phyloP scores from a whole-genome alignment of 192 early-diverging fungal species.

The Gamsiella multidivaricata region DNA sequence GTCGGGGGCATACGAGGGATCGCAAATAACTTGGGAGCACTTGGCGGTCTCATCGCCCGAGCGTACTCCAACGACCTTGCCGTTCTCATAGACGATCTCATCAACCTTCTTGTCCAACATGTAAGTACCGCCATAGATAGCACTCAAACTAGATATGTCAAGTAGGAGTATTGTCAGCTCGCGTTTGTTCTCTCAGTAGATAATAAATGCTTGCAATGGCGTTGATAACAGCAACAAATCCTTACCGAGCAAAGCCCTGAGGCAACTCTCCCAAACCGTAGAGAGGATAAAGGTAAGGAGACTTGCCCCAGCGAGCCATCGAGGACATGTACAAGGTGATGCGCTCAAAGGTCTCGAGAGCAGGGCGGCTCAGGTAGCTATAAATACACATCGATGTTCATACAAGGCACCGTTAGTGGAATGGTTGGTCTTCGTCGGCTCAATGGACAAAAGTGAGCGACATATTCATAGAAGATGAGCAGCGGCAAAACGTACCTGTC shows the following conservation, averaged over 20 bases:
- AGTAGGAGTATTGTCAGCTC: not conserved
- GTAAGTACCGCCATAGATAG: slow-evolving; percentile 99
- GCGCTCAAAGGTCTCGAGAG: slow-evolving; percentile 88
- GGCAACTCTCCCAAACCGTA: slow-evolving; percentile 98
- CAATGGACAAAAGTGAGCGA: no score
- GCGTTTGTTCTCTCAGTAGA: no score
- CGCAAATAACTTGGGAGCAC: slow-evolving; percentile 91
- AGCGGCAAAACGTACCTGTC: slow-evolving; percentile 64
- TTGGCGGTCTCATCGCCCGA: slow-evolving; percentile 88
- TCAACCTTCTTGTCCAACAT: slow-evolving; percentile 96
- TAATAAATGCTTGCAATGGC: slow-evolving; percentile 1
- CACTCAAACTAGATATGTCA: slow-evolving; percentile 82
- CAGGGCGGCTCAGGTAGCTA: slow-evolving; percentile 74
- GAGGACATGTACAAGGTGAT: slow-evolving; percentile 94
- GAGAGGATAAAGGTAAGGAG: slow-evolving; percentile 98
- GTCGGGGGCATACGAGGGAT: slow-evolving; percentile 91
- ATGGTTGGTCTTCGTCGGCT: no score
- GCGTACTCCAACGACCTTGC: slow-evolving; percentile 90
- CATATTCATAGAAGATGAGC: no score
- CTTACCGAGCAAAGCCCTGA: slow-evolving; percentile 93
- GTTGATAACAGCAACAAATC: not conserved
- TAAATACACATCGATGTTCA: not conserved
- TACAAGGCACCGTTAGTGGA: not conserved
- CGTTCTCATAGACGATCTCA: slow-evolving; percentile 87
- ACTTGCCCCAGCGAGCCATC: slow-evolving; percentile 92